Evolutionary conservation across 2,329 filamentous ascomycete genomes (phyloP).

Genomic region (Botryotinia narcissicola): DNA sequence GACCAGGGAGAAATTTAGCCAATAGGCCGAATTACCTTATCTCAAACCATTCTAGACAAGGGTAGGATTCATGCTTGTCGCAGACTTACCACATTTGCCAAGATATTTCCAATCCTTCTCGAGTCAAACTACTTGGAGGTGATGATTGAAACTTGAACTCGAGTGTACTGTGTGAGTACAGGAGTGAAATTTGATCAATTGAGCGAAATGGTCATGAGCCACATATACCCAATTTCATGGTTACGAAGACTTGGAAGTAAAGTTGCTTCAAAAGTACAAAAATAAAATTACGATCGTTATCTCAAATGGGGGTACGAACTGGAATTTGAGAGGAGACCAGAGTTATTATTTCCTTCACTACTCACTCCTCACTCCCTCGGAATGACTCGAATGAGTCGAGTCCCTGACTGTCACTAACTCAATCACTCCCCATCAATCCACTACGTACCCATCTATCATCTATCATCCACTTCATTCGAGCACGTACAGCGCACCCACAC

Average conservation of each 20-base stretch:
- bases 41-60: slow-evolving; percentile 18
- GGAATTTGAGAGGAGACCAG: not conserved
- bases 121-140: slow-evolving; percentile 15
- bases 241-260: not conserved
- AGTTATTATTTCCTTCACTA: not conserved
- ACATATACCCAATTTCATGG: not conserved
- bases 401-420: not conserved
- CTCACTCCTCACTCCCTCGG: not conserved
- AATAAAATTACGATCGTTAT: not conserved
- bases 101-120: slow-evolving; percentile 7
- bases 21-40: slow-evolving; percentile 15
- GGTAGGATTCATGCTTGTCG: slow-evolving; percentile 1
- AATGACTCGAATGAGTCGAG: not conserved
- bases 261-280: slow-evolving; percentile 3
- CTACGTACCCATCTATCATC: not conserved
- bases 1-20: slow-evolving; percentile 3
- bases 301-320: not conserved
- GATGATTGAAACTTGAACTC: not conserved
- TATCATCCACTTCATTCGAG: not conserved
- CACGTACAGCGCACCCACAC: not conserved
- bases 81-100: slow-evolving; percentile 9
- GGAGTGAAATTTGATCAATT: not conserved
- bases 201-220: not conserved
- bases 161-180: not conserved
- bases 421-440: not conserved